These are phyloP conservation scores for Pythium myriotylum DNA, from an alignment of 352 stramenopile genomes.

Conservation along the genomic window DNA sequence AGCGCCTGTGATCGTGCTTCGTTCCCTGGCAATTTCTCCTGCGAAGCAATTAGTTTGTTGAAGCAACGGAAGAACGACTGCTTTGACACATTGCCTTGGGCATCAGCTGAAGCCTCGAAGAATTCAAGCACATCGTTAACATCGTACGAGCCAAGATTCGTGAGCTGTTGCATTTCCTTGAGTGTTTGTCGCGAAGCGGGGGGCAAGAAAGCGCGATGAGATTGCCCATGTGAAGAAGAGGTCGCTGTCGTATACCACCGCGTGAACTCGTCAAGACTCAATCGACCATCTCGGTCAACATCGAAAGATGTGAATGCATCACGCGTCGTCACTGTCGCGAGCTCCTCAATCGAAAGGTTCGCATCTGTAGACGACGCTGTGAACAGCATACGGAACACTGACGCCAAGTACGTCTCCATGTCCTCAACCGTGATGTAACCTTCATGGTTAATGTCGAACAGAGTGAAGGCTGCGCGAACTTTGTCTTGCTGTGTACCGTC, in stretches of 20 bases:
- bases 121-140: slow-evolving; percentile 89
- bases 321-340: slow-evolving; percentile 66
- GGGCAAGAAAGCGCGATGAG: slow-evolving; percentile 21
- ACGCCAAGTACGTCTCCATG: slow-evolving; percentile 87
- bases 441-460: slow-evolving; percentile 90
- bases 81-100: slow-evolving; percentile 61
- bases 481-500: slow-evolving; percentile 81
- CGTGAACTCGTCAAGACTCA: slow-evolving; percentile 86
- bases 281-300: slow-evolving; percentile 59
- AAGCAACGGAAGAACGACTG: slow-evolving; percentile 83
- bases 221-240: not conserved
- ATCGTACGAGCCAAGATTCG: slow-evolving; percentile 78
- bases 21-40: slow-evolving; percentile 39
- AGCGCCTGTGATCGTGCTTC: slow-evolving; percentile 52
- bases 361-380: slow-evolving; percentile 45
- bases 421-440: slow-evolving; percentile 81
- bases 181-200: slow-evolving; percentile 49
- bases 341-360: slow-evolving; percentile 59
- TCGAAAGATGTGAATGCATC: slow-evolving; percentile 72
- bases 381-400: slow-evolving; percentile 85
- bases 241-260: slow-evolving; percentile 67
- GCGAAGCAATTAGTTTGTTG: slow-evolving; percentile 23
- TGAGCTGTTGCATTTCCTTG: slow-evolving; percentile 79
- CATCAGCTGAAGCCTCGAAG: slow-evolving; percentile 72
- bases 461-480: slow-evolving; percentile 73